phyloP scores from a whole-genome alignment of 1,139 yeast genomes.

The Candida sp. region DNA sequence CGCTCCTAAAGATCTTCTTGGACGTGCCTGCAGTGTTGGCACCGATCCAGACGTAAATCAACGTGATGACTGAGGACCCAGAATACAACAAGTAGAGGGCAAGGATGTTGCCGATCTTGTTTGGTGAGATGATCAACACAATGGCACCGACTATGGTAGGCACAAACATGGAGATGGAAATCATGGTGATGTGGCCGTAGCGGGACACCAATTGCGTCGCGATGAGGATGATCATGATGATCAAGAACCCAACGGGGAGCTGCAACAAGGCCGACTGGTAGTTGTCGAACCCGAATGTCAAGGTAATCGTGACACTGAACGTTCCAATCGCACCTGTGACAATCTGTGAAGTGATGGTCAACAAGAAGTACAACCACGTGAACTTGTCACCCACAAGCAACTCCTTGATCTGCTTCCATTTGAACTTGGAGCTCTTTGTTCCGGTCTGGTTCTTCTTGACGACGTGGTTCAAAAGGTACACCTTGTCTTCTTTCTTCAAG shows the following conservation, averaged over 20 bases:
- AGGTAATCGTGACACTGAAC: conserved; percentile 43
- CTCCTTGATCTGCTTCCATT: conserved; percentile 31
- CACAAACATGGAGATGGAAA: conserved; percentile 33
- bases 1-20: conserved; percentile 32
- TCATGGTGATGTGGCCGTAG: conserved; percentile 28
- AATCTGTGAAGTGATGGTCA: conserved; percentile 39
- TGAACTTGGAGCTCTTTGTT: conserved; percentile 31
- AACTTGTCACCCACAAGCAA: conserved; percentile 34
- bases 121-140: conserved; percentile 29
- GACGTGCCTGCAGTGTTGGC: conserved; percentile 43
- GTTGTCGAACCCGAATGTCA: conserved; percentile 36
- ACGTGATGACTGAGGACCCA: conserved; percentile 38
- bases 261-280: conserved; percentile 42
- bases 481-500: conserved; percentile 29
- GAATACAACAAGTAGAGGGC: conserved; percentile 40
- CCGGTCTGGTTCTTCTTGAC: conserved; percentile 37
- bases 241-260: conserved; percentile 42
- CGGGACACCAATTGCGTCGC: conserved; percentile 35
- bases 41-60: conserved; percentile 38
- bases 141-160: conserved; percentile 42
- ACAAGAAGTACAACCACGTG: conserved; percentile 40
- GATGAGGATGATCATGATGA: conserved; percentile 33
- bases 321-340: conserved; percentile 47
- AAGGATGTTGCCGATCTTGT: conserved; percentile 34
- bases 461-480: conserved; percentile 30